These are phyloP conservation scores for Boehmeria nivea DNA, from an alignment of 306 rosid species.

Conservation along the genomic window DNA sequence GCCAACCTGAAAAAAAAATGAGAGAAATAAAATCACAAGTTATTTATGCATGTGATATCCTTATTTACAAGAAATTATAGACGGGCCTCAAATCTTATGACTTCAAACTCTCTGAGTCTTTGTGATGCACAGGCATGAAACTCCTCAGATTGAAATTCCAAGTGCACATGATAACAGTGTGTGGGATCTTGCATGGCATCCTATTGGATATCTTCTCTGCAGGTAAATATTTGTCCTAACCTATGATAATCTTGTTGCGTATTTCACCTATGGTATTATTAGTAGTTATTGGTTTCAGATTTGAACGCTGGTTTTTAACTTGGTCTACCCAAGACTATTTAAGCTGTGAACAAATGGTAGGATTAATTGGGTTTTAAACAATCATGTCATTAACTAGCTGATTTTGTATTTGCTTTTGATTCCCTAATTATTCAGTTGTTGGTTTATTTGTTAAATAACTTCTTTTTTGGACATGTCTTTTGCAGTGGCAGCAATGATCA, in stretches of 20 bases:
- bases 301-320: neutral
- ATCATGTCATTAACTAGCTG: no score
- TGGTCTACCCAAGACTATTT: no score
- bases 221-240: constrained; percentile 41
- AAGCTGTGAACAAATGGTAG: no score
- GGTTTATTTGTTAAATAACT: neutral
- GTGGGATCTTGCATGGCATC: constrained; percentile 99
- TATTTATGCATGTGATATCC: no score
- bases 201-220: constrained; percentile 97
- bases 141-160: constrained; percentile 85
- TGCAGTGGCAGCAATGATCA: constrained; percentile 99
- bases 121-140: constrained; percentile 70
- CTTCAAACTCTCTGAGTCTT: neutral
- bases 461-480: constrained; percentile 2
- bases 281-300: neutral
- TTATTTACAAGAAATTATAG: neutral
- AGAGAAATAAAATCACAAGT: no score
- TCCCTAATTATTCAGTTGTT: constrained; percentile 6
- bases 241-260: constrained; percentile 10
- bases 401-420: no score
- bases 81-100: constrained; percentile 13
- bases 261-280: neutral
- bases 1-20: no score
- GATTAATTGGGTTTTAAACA: no score
- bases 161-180: constrained; percentile 90